Percentiles rank a stretch among this genome's conserved stretches.
phyloP scores from a whole-genome alignment of 1,139 yeast genomes.

The Yamadazyma diospyri region DNA sequence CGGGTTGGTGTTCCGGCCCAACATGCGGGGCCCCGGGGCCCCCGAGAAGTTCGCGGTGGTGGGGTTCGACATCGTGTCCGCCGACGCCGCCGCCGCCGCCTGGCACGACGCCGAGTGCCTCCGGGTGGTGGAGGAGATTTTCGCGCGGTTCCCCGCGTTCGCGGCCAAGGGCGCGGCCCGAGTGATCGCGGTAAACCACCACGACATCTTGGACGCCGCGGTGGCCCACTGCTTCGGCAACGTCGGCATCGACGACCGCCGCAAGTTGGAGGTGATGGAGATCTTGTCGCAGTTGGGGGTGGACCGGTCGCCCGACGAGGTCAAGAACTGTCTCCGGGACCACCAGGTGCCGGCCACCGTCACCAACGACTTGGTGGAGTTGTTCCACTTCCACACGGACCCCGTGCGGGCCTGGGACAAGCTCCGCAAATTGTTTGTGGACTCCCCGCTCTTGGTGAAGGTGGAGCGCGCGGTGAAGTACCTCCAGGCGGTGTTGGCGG shows the following conservation, averaged over 20 bases:
- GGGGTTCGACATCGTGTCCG: constrained; percentile 76
- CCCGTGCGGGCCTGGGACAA: constrained; percentile 61
- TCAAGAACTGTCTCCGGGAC: constrained; percentile 63
- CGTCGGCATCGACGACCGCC: constrained; percentile 60
- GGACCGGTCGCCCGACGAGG: constrained; percentile 62
- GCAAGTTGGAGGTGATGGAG: constrained; percentile 62
- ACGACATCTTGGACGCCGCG: constrained; percentile 70
- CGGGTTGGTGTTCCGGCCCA: constrained; percentile 77
- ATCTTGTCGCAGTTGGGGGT: constrained; percentile 74
- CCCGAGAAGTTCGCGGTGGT: constrained; percentile 80
- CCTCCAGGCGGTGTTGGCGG: constrained; percentile 52
- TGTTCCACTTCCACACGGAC: constrained; percentile 71
- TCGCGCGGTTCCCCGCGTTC: constrained; percentile 63
- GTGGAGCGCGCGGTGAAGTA: constrained; percentile 63
- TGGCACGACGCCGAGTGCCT: constrained; percentile 84
- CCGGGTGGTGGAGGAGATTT: constrained; percentile 73
- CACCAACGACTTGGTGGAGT: constrained; percentile 68
- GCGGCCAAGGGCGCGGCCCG: constrained; percentile 40
- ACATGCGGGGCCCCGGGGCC: constrained; percentile 51
- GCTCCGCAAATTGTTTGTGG: constrained; percentile 67
- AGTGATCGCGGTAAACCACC: constrained; percentile 71
- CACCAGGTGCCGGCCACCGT: constrained; percentile 78
- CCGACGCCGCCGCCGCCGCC: constrained; percentile 33
- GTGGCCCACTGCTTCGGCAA: constrained; percentile 67
- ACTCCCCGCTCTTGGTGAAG: constrained; percentile 60